phyloP scores from a whole-genome alignment of 2,329 filamentous ascomycete genomes.

The Chrysosporium keratinophilum region DNA sequence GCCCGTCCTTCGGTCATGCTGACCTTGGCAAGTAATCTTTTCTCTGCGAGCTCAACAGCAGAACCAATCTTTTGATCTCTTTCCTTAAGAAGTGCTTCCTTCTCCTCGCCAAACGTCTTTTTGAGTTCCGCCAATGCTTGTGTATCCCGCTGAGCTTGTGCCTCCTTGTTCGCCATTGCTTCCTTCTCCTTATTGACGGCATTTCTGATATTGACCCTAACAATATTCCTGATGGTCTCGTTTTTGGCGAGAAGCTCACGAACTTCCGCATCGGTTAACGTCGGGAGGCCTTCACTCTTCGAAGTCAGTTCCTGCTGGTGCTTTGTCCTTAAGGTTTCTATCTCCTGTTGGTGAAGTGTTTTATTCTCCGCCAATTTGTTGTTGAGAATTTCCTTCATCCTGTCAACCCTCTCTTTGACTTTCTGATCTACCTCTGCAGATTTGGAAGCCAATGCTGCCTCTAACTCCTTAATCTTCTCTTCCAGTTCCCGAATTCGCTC shows the following conservation, averaged over 20 bases:
- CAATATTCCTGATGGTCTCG: conserved; percentile 39
- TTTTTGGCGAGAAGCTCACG: conserved; percentile 43
- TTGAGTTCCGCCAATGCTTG: conserved; percentile 32
- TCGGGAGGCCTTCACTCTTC: conserved; percentile 26
- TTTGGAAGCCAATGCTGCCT: conserved; percentile 45
- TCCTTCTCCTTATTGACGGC: conserved; percentile 33
- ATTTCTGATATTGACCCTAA: conserved; percentile 49
- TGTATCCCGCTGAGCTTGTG: conserved; percentile 22
- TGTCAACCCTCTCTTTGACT: conserved; percentile 41
- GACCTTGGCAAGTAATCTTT: conserved; percentile 62
- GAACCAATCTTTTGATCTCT: conserved; percentile 48
- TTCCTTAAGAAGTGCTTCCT: conserved; percentile 34
- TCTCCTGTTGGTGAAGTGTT: conserved; percentile 40
- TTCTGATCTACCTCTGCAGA: conserved; percentile 42
- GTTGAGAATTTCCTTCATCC: conserved; percentile 58
- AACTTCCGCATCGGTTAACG: conserved; percentile 42
- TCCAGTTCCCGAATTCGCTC: conserved; percentile 53
- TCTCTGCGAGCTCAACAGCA: conserved; percentile 60
- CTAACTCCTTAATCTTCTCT: conserved; percentile 45
- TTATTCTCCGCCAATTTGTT: conserved; percentile 54
- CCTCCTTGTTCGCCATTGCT: conserved; percentile 18
- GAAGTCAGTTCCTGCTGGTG: conserved; percentile 38
- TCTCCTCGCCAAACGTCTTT: conserved; percentile 32
- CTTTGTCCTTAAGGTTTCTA: conserved; percentile 39
- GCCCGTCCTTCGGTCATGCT: conserved; percentile 68